Evolutionary conservation across 2,329 filamentous ascomycete species (phyloP).

Genomic region (Waltergamsia citrina): DNA sequence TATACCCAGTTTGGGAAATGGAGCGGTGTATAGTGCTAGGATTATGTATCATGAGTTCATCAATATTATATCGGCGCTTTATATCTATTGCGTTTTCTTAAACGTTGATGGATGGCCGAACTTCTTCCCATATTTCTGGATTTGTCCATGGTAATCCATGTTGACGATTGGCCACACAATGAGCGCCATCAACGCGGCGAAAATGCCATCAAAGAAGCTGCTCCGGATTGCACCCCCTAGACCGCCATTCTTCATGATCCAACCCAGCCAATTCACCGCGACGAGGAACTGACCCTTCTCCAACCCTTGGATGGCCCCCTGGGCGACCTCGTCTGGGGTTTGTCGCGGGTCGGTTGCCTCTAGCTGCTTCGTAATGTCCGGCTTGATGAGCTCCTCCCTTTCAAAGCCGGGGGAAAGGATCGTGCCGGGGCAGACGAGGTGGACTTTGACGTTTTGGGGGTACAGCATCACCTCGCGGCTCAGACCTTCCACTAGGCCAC

Average conservation of each 20-base stretch:
- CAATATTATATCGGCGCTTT: background rate
- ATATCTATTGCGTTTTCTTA: slow-evolving; percentile 17
- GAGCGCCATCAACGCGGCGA: slow-evolving; percentile 37
- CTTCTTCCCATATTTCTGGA: slow-evolving; percentile 44
- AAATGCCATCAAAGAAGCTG: slow-evolving; percentile 48
- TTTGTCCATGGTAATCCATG: slow-evolving; percentile 45
- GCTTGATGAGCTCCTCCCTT: slow-evolving; percentile 70
- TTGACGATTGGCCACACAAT: slow-evolving; percentile 50
- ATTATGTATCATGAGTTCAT: no score
- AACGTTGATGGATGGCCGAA: slow-evolving; percentile 48
- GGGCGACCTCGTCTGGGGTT: slow-evolving; percentile 69
- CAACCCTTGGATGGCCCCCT: slow-evolving; percentile 58
- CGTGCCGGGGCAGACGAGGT: slow-evolving; percentile 75
- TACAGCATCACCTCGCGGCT: slow-evolving; percentile 81
- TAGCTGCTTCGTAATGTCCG: slow-evolving; percentile 65
- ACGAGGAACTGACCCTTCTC: slow-evolving; percentile 76
- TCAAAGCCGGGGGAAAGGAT: slow-evolving; percentile 70
- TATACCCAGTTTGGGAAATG: slow-evolving; percentile 57
- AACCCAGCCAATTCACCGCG: slow-evolving; percentile 63
- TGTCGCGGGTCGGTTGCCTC: slow-evolving; percentile 78
- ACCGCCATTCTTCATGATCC: slow-evolving; percentile 56
- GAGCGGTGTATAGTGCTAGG: slow-evolving; percentile 38
- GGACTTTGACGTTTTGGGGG: slow-evolving; percentile 71
- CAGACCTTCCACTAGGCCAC: slow-evolving; percentile 73
- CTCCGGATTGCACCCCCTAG: slow-evolving; percentile 48